Evolutionary conservation across 1,139 yeast genomes (phyloP).

Genomic region (Pichia sp.): DNA sequence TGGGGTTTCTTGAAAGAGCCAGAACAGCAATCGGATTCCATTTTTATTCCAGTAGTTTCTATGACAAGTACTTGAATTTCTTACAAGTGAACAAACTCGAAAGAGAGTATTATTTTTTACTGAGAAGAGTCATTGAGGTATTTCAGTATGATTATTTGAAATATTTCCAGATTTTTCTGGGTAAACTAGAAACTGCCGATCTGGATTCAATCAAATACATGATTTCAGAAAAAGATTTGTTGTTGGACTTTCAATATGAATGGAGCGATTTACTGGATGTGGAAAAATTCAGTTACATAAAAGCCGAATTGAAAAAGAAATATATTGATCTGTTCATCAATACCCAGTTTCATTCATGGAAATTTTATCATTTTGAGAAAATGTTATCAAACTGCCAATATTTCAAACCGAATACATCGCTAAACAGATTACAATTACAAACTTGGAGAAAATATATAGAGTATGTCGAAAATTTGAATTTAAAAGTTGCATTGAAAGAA

Average conservation of each 20-base stretch:
- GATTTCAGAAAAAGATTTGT: slow-evolving; percentile 20
- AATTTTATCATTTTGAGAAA: slow-evolving; percentile 57
- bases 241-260: slow-evolving; percentile 21
- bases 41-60: slow-evolving; percentile 66
- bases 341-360: slow-evolving; percentile 53
- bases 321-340: slow-evolving; percentile 48
- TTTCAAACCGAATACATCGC: slow-evolving; percentile 32
- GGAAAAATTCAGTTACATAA: slow-evolving; percentile 23
- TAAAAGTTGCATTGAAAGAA: slow-evolving; percentile 18
- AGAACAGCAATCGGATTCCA: slow-evolving; percentile 60
- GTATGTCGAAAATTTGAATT: slow-evolving; percentile 35
- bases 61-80: slow-evolving; percentile 50
- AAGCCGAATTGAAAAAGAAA: slow-evolving; percentile 34
- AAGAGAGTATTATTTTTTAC: slow-evolving; percentile 36
- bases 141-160: slow-evolving; percentile 74
- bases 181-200: slow-evolving; percentile 32
- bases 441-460: slow-evolving; percentile 57
- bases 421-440: slow-evolving; percentile 35
- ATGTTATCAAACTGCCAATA: slow-evolving; percentile 40
- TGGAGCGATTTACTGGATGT: slow-evolving; percentile 21
- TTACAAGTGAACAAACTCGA: slow-evolving; percentile 1
- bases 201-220: slow-evolving; percentile 25
- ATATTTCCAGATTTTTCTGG: slow-evolving; percentile 41
- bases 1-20: slow-evolving; percentile 53
- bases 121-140: slow-evolving; percentile 55